These are phyloP conservation scores for Malassezia dermatis DNA, from an alignment of 1,284 basidiomycete species.

Conservation along the genomic window DNA sequence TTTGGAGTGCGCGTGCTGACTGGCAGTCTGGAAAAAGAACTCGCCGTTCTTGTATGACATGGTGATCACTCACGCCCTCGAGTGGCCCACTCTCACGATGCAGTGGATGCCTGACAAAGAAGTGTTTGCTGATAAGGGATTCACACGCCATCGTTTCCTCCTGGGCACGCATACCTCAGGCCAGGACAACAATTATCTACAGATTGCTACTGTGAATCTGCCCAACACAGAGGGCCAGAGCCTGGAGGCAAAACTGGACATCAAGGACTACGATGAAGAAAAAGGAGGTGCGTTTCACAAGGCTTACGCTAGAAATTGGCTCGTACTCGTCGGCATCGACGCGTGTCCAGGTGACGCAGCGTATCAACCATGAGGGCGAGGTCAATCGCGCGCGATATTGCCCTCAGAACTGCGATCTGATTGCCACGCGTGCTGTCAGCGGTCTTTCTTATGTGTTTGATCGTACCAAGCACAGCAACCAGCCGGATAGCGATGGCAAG, in stretches of 20 bases:
- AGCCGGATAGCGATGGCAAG: conserved; percentile 66
- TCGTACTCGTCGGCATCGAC: conserved; percentile 58
- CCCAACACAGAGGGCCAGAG: conserved; percentile 56
- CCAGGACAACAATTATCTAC: conserved; percentile 86
- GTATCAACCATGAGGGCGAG: conserved; percentile 90
- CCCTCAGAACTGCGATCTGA: conserved; percentile 94
- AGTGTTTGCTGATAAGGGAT: conserved; percentile 66
- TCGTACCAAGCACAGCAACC: conserved; percentile 87
- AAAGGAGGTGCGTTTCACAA: conserved; percentile 53
- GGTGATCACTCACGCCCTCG: conserved; percentile 90
- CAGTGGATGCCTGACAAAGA: conserved; percentile 99
- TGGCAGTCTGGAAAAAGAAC: conserved; percentile 46
- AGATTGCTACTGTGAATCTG: conserved; percentile 81
- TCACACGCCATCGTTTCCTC: conserved; percentile 82
- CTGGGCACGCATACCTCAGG: conserved; percentile 96
- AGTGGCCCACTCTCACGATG: conserved; percentile 94
- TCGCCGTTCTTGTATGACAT: conserved; percentile 79
- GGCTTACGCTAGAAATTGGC: conserved; percentile 32
- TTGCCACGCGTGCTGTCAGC: conserved; percentile 82
- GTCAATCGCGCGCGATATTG: conserved; percentile 96
- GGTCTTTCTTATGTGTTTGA: conserved; percentile 92
- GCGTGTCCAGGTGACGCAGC: conserved; percentile 78
- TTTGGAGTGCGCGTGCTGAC: not conserved
- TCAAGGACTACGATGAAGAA: conserved; percentile 81
- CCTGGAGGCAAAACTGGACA: conserved; percentile 61